Evolutionary conservation across 2,329 filamentous ascomycete genomes (phyloP), one percentile per base, ranked within the genome.

Genomic region (Paraconiothyrium sp.): DNA sequence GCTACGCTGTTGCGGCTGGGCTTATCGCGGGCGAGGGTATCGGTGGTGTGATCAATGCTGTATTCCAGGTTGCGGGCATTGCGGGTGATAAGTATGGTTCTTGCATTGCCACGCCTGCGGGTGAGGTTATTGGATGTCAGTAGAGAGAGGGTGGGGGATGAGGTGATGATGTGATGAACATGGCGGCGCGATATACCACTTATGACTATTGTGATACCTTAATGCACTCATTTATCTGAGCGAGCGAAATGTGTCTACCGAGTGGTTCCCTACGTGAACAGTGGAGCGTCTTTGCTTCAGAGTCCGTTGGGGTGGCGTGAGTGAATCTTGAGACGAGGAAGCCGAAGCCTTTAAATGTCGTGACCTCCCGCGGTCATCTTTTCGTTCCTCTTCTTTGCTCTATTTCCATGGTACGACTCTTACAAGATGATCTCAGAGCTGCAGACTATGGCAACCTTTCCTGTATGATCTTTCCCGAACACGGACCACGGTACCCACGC

Each of bases 11-110:
- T 47, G 87, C 85, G 2, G 85, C 85, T 35, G 87, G 87, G 50
- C 79, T 88, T 64, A 89, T 89, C 72, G 87, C 87, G 3, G 87
- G 87, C 5, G 87, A 89, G 76, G 87, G 87, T 58, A 84, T 89
- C 57, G 87, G 87, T 37, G 87, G 87, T 65, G 86, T 89, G n/a
- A 71, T 89, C 60, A 88, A 88, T 65, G 87, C 87, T 2, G 72
- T 84, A 39, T 80, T 84, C 70, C 79, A 84, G 67, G 78, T 84
- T 56, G 79, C 76, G 1, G 79, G 79, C 30, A 80, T 82, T 59
- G 67, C 73, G 14, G 81, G 82, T 9, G 72, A 74, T 46, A 70
- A 71, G 0, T 80, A 83, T 59, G 83, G 82, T 4, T 24, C 20
- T 20, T 52, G 49, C 32, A 52, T 52, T 13, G 78, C 75, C 0